These are phyloP conservation scores for Xerocomus cyaneibrunnescens DNA, from an alignment of 1,284 basidiomycete genomes.

Conservation along the genomic window DNA sequence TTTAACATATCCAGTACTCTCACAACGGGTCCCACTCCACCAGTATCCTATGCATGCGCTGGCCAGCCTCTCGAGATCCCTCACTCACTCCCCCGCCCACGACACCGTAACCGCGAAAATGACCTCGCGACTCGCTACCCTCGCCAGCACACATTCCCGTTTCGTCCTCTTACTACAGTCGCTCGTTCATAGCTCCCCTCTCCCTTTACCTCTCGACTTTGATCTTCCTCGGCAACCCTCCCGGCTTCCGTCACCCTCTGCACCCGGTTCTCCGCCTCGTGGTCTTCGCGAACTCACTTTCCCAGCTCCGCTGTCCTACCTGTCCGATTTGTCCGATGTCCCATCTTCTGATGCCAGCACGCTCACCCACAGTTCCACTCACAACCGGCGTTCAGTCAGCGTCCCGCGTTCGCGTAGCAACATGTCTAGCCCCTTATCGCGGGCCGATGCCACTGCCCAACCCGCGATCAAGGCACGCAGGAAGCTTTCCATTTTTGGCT, in stretches of 20 bases:
- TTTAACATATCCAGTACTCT: constrained; percentile 48
- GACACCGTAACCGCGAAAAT: constrained; percentile 26
- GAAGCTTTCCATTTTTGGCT: constrained; percentile 29
- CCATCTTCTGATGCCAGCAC: constrained; percentile 8
- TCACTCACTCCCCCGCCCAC: constrained; percentile 36
- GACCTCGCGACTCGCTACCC: constrained; percentile 43
- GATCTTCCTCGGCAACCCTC: constrained; percentile 32
- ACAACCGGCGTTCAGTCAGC: constrained; percentile 4
- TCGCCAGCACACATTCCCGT: constrained; percentile 66
- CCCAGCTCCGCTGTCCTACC: constrained; percentile 46
- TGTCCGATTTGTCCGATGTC: constrained; percentile 20
- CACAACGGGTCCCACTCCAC: constrained; percentile 60
- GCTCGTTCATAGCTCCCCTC: constrained; percentile 56
- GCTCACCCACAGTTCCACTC: constrained; percentile 2
- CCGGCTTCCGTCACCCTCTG: constrained; percentile 21
- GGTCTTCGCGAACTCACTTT: constrained; percentile 61
- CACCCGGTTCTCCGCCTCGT: constrained; percentile 24
- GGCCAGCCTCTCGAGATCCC: constrained; percentile 42
- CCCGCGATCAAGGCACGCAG: constrained; percentile 17
- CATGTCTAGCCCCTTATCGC: constrained; percentile 25
- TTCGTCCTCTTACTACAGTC: constrained; percentile 71
- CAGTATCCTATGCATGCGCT: constrained; percentile 59
- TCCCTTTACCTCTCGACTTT: constrained; percentile 45
- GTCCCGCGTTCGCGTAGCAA: constrained; percentile 44
- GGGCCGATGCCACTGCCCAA: constrained; percentile 10